These are phyloP conservation scores for Davidsoniella australis DNA, from an alignment of 2,329 filamentous ascomycete genomes.

Conservation along the genomic window DNA sequence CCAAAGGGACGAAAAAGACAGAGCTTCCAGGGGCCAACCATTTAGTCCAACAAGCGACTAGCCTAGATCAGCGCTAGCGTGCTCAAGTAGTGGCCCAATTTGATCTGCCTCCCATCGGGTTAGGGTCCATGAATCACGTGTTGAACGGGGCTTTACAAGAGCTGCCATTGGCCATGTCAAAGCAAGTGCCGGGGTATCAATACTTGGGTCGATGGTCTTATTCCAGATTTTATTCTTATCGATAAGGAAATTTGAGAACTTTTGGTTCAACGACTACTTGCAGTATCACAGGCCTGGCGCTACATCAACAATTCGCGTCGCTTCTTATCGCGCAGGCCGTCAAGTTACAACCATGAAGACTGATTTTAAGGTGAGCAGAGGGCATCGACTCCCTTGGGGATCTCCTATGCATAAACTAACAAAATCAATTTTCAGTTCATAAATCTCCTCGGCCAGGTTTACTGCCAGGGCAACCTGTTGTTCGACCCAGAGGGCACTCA, in stretches of 20 bases:
- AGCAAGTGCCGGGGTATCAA: no score
- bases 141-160: no score
- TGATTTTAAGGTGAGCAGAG: constrained; percentile 67
- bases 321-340: background rate
- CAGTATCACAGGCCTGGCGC: background rate
- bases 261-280: no score
- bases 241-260: constrained; percentile 12
- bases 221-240: constrained; percentile 5
- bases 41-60: no score
- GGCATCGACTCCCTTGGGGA: background rate
- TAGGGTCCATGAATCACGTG: no score
- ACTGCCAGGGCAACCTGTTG: constrained; percentile 91
- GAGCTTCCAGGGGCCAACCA: no score
- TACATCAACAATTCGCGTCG: background rate
- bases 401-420: background rate
- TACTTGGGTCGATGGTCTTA: background rate
- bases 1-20: background rate
- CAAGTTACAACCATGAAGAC: constrained; percentile 67
- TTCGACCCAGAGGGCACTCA: constrained; percentile 94
- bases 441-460: constrained; percentile 94
- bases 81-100: no score
- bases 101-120: no score
- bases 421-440: constrained; percentile 53
- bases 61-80: no score
- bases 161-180: no score